Evolutionary conservation across 345 rosid species (phyloP), one percentile per base, ranked within the genome.

Genomic region (Heritiera littoralis): DNA sequence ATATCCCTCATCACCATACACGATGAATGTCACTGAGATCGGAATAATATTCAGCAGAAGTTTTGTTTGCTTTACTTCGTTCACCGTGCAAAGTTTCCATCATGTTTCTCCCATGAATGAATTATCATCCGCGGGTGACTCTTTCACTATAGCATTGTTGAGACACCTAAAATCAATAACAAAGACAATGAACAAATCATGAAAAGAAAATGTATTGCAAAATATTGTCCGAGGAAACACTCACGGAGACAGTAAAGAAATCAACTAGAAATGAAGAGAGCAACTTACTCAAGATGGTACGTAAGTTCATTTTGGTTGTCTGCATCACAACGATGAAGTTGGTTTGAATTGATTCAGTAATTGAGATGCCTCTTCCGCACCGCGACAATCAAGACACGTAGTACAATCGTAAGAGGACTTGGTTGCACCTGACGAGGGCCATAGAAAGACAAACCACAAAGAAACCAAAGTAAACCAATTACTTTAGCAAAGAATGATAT

Each of bases 1-100:
- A n/a, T n/a, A n/a, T n/a, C n/a, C n/a, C n/a, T n/a, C n/a, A n/a
- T n/a, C n/a, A n/a, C n/a, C n/a, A n/a, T n/a, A n/a, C n/a, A n/a
- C n/a, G n/a, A n/a, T n/a, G n/a, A n/a, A n/a, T n/a, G n/a, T n/a
- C n/a, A n/a, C n/a, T n/a, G n/a, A n/a, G n/a, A 72, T 54, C 35
- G 63, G 76, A 72, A 35, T 35, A 6, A 72, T 54, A 35, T 52
- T 20, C 9, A 72, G 7, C 6, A 54, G 76, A 18, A 72, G 46
- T 13, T 72, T 72, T 35, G 63, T 54, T 52, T 72, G 43, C 41
- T 72, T 48, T 17, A 72, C 76, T 72, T 72, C 63, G 35, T 52
- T 17, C 30, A 72, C 63, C 2, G 63, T 32, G 7, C 76, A 54
- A 9, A 72, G 48, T 52, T 45, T 54, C 76, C n/a, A n/a, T n/a